Conservation (phyloP, 2,329 filamentous ascomycete genomes). For the Curvularia hawaiiensis region DNA sequence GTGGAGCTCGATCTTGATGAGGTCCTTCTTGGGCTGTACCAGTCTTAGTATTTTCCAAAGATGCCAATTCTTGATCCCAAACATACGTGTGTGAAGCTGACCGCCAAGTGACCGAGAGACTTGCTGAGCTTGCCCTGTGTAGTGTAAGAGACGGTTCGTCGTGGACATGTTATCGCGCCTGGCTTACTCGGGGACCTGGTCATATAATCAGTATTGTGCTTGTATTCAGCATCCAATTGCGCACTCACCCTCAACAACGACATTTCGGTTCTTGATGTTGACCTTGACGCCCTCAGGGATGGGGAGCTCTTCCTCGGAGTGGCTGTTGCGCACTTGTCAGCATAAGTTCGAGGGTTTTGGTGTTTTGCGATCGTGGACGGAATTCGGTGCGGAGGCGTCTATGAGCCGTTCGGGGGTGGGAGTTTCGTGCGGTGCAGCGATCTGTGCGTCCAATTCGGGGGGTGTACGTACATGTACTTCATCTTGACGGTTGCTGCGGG, state of each 20-base stretch:
- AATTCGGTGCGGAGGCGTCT: slow-evolving; percentile 19
- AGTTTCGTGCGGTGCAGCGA: slow-evolving; percentile 22
- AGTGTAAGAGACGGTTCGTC: slow-evolving; percentile 27
- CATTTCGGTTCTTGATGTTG: slow-evolving; percentile 92
- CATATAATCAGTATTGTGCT: slow-evolving; percentile 25
- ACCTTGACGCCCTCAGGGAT: slow-evolving; percentile 99
- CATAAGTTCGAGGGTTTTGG: slow-evolving; percentile 21
- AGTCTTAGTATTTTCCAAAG: slow-evolving; percentile 23
- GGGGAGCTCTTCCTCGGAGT: slow-evolving; percentile 92
- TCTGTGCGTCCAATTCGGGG: slow-evolving; percentile 14
- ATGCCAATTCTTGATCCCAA: slow-evolving; percentile 5
- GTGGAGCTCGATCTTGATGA: slow-evolving; percentile 98
- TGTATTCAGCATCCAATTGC: slow-evolving; percentile 1
- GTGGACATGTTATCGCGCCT: slow-evolving; percentile 10
- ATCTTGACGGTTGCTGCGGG: slow-evolving; percentile 69
- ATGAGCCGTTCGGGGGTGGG: slow-evolving; percentile 18
- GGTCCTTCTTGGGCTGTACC: slow-evolving; percentile 70
- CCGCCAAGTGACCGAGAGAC: slow-evolving; percentile 94
- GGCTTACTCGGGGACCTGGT: slow-evolving; percentile 42
- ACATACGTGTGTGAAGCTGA: slow-evolving; percentile 80
- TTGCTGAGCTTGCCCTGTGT: slow-evolving; percentile 86
- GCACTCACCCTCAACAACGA: slow-evolving; percentile 95
- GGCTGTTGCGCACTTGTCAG: slow-evolving; percentile 54
- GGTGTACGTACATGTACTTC: slow-evolving; percentile 79
- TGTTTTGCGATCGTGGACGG: slow-evolving; percentile 17